Conservation (phyloP, 257 asterid species). For the Solanum acaule region DNA sequence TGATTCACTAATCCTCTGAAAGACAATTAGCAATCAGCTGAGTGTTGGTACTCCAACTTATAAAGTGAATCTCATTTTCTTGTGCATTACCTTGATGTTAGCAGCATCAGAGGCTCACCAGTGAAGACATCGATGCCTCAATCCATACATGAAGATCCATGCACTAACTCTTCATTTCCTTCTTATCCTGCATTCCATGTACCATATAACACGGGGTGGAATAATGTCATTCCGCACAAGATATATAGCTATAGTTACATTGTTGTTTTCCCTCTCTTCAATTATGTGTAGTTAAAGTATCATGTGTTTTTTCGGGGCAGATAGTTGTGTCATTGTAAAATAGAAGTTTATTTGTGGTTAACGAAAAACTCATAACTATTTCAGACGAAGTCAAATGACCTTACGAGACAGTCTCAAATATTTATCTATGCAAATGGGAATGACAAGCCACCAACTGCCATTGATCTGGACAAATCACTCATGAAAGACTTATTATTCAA, state of each 20-base stretch:
- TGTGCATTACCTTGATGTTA: background rate
- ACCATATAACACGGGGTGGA: background rate
- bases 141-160: background rate
- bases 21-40: background rate
- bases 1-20: background rate
- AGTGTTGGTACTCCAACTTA: background rate
- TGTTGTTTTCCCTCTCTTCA: background rate
- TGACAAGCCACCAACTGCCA: conserved; percentile 73
- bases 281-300: background rate
- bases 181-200: background rate
- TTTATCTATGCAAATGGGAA: conserved; percentile 79
- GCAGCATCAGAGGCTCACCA: background rate
- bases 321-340: background rate
- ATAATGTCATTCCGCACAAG: background rate
- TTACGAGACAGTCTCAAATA: conserved; percentile 70
- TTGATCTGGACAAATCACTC: conserved; percentile 69
- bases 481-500: conserved; percentile 74
- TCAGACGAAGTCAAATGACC: conserved; percentile 70
- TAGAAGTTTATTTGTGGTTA: background rate
- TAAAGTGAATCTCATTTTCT: background rate
- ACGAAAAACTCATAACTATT: background rate
- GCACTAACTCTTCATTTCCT: background rate
- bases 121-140: background rate
- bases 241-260: background rate
- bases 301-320: background rate